phyloP scores from a whole-genome alignment of 495 filamentous ascomycete genomes.

The Trichoderma orchidacearum region DNA sequence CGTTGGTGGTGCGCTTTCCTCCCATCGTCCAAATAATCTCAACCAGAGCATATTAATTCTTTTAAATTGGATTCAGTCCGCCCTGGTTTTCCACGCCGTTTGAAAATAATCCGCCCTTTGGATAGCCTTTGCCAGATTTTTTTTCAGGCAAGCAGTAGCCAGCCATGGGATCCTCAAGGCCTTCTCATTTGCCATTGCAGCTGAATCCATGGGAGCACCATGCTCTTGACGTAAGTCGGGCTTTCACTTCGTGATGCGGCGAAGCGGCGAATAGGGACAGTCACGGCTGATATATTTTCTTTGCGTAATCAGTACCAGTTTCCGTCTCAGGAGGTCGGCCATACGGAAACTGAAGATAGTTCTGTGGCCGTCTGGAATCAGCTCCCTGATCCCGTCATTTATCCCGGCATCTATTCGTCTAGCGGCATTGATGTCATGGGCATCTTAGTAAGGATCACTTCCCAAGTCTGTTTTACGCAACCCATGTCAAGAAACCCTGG shows the following conservation, averaged over 20 bases:
- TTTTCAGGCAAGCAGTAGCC: background rate
- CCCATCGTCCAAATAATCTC: no score
- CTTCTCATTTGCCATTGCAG: background rate
- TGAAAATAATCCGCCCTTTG: no score
- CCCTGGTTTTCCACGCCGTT: no score
- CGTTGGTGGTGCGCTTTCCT: no score
- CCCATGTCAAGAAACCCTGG: no score
- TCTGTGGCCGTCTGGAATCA: background rate
- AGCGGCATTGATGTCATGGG: constrained; percentile 32
- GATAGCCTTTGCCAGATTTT: no score
- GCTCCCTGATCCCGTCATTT: constrained; percentile 23
- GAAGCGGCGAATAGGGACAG: no score
- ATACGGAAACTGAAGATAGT: background rate
- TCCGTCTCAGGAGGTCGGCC: background rate
- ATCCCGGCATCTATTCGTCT: constrained; percentile 30
- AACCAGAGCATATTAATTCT: no score
- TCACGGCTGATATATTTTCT: background rate
- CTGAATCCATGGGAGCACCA: background rate
- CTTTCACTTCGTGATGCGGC: background rate
- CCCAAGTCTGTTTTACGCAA: no score
- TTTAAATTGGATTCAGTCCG: no score
- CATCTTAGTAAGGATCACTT: constrained; percentile 24
- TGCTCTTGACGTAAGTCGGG: background rate
- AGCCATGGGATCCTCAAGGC: background rate
- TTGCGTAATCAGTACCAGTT: background rate